phyloP scores from a whole-genome alignment of 129 eudicot species.

The Silybum marianum region DNA sequence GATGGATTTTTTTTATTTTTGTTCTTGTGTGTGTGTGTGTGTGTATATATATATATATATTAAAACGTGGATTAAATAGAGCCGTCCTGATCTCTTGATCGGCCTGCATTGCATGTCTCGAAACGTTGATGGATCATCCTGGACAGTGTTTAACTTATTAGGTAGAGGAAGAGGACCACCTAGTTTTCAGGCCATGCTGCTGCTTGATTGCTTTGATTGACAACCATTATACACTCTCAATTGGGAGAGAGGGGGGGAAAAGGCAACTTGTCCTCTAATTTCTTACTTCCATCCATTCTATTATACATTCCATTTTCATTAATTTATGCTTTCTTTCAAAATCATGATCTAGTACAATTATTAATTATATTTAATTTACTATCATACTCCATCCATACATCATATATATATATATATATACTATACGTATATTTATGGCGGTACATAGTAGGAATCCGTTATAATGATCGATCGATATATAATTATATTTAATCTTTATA shows the following conservation, averaged over 20 bases:
- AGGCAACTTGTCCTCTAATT: constrained; percentile 34
- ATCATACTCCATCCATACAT: too few relatives aligned
- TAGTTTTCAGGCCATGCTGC: constrained; percentile 54
- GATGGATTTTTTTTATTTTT: too few relatives aligned
- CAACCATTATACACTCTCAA: constrained; percentile 29
- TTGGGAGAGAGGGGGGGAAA: constrained; percentile 14
- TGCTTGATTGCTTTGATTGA: constrained; percentile 46
- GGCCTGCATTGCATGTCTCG: constrained; percentile 34
- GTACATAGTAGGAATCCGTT: neutral
- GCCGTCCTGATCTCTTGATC: constrained; percentile 23
- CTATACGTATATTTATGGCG: neutral
- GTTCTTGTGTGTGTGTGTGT: neutral
- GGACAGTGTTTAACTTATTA: constrained; percentile 49
- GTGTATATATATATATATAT: neutral
- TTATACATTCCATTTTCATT: constrained; percentile 1
- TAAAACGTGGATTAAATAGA: constrained; percentile 40
- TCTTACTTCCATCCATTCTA: constrained; percentile 7
- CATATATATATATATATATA: neutral
- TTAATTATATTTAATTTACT: constrained; percentile 19
- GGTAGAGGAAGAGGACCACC: constrained; percentile 49
- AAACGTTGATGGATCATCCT: constrained; percentile 45
- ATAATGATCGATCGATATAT: neutral
- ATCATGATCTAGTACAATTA: constrained; percentile 18
- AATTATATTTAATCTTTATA: neutral
- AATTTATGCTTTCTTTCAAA: neutral